phyloP scores from a whole-genome alignment of 148 eudicot species.

The Amaranthus hypochondriacus region DNA sequence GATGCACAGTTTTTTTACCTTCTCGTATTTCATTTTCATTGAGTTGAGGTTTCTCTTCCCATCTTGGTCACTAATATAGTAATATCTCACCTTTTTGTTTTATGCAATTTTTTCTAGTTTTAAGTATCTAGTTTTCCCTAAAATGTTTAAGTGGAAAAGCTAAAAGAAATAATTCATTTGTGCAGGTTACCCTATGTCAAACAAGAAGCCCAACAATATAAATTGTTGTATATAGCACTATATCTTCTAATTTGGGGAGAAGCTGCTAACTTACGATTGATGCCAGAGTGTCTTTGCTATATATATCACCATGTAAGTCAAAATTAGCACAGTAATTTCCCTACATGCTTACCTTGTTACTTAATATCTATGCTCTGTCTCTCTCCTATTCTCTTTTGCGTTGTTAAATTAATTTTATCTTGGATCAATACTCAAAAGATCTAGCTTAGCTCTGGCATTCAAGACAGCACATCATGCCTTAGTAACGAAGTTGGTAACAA shows the following conservation, averaged over 20 bases:
- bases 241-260: slow-evolving; percentile 99
- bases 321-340: slow-evolving; percentile 2
- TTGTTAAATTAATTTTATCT: neutral
- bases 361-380: neutral
- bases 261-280: slow-evolving; percentile 86
- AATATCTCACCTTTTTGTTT: neutral
- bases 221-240: slow-evolving; percentile 74
- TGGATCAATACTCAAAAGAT: neutral
- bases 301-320: slow-evolving; percentile 96
- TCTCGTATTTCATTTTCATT: neutral
- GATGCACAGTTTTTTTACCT: neutral
- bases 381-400: neutral
- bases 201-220: slow-evolving; percentile 91
- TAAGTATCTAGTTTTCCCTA: neutral
- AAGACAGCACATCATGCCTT: no score
- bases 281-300: slow-evolving; percentile 98
- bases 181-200: slow-evolving; percentile 86
- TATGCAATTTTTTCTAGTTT: neutral
- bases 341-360: neutral
- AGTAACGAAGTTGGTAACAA: no score
- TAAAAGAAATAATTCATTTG: slow-evolving; percentile 22
- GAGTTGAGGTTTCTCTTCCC: neutral
- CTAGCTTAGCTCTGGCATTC: neutral
- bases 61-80: neutral
- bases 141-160: neutral